Percentiles rank a stretch among this genome's conserved stretches.
These are phyloP conservation scores for Solanum pennellii DNA, from an alignment of 257 asterid species.

Conservation along the genomic window DNA sequence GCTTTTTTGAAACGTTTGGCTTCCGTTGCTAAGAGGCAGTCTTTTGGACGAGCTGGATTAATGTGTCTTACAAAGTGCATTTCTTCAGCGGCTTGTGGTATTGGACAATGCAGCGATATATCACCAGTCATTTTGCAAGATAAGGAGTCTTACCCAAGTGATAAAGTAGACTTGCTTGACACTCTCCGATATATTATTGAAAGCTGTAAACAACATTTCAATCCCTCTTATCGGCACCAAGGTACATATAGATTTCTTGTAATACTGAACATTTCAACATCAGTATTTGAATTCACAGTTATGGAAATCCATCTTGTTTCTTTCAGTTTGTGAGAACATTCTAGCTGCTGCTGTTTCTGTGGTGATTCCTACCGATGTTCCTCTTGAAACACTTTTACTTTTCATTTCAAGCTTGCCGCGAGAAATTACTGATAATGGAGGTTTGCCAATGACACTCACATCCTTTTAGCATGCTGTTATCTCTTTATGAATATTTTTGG, in stretches of 20 bases:
- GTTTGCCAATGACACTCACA: conserved; percentile 24
- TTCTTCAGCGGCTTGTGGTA: conserved; percentile 64
- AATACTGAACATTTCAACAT: not conserved
- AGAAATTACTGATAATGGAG: conserved; percentile 73
- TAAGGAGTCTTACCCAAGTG: conserved; percentile 18
- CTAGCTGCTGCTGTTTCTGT: conserved; percentile 58
- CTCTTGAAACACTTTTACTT: conserved; percentile 60
- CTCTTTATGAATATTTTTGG: not conserved
- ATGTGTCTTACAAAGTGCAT: conserved; percentile 83
- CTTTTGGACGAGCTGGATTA: conserved; percentile 88
- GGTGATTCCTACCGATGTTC: conserved; percentile 51
- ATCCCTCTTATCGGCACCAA: conserved; percentile 65
- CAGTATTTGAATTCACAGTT: not conserved
- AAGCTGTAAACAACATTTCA: conserved; percentile 82
- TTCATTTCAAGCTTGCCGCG: conserved; percentile 77
- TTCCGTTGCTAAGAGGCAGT: conserved; percentile 43
- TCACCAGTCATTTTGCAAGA: conserved; percentile 16
- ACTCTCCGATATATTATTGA: conserved; percentile 61
- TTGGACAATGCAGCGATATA: conserved; percentile 12
- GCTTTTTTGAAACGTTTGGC: conserved; percentile 54
- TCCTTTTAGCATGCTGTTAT: not conserved
- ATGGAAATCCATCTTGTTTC: conserved; percentile 9
- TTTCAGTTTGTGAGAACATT: conserved; percentile 68
- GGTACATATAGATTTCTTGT: conserved; percentile 30
- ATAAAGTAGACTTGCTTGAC: conserved; percentile 55